Base-by-base conservation (phyloP, 352 stramenopile genomes). In the Discostella stelligera region DNA sequence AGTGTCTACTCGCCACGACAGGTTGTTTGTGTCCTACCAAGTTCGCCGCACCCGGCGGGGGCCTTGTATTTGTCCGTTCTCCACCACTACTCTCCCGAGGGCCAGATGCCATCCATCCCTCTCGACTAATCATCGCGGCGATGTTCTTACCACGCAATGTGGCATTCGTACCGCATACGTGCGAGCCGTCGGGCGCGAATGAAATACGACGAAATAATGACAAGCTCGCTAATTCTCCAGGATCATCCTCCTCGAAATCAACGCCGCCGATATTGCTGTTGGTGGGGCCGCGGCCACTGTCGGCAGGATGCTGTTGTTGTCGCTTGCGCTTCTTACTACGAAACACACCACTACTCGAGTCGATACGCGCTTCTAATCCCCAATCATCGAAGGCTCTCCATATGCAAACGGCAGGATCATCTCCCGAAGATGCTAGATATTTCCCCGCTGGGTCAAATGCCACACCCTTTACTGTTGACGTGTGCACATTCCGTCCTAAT, bases 371-470 rank as follows among this genome's bases (percentile, higher is more conserved):
- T 76, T 93, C 89, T 32, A 91, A 71, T 66, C 83, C 88, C 89
- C 89, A 94, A 75, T 94, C 87, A 69, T 90, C 86, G 49, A 84
- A 90, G 3, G 87, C 85, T 39, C 89, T 73, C 89, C 89, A 94
- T 65, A 94, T 85, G 64, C 89, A 93, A 39, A 94, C 77, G 9
- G 82, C 74, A 21, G 87, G 88, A 81, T 94, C 88, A 67, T 94
- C 88, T 20, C 84, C 87, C n/a, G 79, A 87, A 25, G 71, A 86
- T 21, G 88, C 86, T 16, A 94, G 67, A 63, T 93, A 94, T 44
- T 85, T 84, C 30, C 89, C 89, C 9, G 88, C 84, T 6, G 89
- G 89, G 83, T 94, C 89, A 73, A 91, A 94, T 44, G 86, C 82
- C 3, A 94, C 87, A 18, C 89, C 89, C 78, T 93, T 94, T 39